Conservation (phyloP, 176 grass and related monocot genomes). For the Phoenix roebelenii region DNA sequence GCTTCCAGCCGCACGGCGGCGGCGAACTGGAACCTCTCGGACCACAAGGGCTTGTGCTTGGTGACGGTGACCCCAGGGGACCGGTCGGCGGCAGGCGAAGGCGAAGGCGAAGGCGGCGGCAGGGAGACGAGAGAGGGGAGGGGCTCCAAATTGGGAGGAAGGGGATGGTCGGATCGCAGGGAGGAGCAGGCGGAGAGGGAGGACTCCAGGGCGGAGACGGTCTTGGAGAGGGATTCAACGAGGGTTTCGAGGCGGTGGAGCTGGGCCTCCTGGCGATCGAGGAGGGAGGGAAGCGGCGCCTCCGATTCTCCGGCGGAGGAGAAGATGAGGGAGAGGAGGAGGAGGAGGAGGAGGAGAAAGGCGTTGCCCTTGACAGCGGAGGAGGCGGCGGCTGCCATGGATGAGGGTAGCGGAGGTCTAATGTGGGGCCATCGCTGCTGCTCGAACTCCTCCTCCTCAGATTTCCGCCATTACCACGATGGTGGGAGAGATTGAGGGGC, state of each 20-base stretch:
- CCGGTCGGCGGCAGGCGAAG: neutral
- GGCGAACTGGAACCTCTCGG: conserved; percentile 64
- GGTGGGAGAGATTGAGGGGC: no score
- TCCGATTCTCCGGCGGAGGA: neutral
- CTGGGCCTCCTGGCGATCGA: conserved; percentile 40
- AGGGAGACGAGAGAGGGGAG: neutral
- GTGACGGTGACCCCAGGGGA: conserved; percentile 39
- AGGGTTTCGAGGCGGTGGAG: conserved; percentile 51
- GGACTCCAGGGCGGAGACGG: conserved; percentile 33
- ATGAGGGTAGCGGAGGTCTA: neutral
- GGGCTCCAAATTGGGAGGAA: neutral
- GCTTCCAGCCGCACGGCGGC: conserved; percentile 51
- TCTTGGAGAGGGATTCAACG: conserved; percentile 1
- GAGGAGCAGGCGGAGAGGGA: conserved; percentile 10
- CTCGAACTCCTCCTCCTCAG: no score
- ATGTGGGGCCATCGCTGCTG: neutral
- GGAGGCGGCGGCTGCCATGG: conserved; percentile 12
- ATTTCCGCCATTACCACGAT: no score
- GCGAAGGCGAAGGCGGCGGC: neutral
- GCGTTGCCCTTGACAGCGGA: conserved; percentile 3
- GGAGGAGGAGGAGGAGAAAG: conserved; percentile 16
- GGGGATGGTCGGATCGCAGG: conserved; percentile 28
- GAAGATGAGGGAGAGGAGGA: conserved; percentile 11
- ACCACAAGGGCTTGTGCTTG: conserved; percentile 54
- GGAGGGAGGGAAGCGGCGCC: conserved; percentile 2